Evolutionary conservation across 2,329 filamentous ascomycete genomes (phyloP), one percentile per base, ranked within the genome.

Genomic region (Penicillium sp.): DNA sequence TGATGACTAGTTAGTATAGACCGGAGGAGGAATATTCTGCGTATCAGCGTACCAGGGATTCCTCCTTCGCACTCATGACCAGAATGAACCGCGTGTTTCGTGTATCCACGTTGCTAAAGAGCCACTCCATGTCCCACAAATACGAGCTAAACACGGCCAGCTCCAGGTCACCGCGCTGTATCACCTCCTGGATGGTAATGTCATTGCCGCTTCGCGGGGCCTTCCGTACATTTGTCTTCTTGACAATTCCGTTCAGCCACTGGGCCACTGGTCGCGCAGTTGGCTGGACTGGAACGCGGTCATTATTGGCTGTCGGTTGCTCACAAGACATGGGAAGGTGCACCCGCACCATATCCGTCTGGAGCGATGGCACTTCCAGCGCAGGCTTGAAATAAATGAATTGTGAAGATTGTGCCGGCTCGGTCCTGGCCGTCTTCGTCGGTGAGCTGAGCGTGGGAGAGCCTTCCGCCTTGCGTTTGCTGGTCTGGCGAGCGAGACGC

Each of bases 141-240:
- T 86, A 97, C 0, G 91, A 87, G 53, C 89, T 94, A 4, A 97
- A 69, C 0, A 97, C 78, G 1, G 87, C 90, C 26, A 88, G 78
- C 35, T 86, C 72, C 7, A 97, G 72, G 9, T 82, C 75, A 2
- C 79, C 68, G 45, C 80, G 83, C 60, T 94, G 85, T 1, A 96
- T 66, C 0, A 96, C 78, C 61, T 96, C 89, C 56, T 94, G 87
- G 27, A 97, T 81, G 45, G 82, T 93, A 59, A 97, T 87, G 47
- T 94, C 87, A 46, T 89, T 77, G 4, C 71, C 72, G 0, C 63
- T 71, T 23, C 86, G 75, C 2, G 76, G 70, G 48, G 78, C 79
- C 2, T 83, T 81, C 23, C 72, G 72, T 0, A 79, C 81, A 80
- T 85, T 91, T 0, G 93, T 97, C 57, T 85, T 87, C 65, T 87